phyloP scores from a whole-genome alignment of 352 stramenopile species.

The Pseudoperonospora humuli region DNA sequence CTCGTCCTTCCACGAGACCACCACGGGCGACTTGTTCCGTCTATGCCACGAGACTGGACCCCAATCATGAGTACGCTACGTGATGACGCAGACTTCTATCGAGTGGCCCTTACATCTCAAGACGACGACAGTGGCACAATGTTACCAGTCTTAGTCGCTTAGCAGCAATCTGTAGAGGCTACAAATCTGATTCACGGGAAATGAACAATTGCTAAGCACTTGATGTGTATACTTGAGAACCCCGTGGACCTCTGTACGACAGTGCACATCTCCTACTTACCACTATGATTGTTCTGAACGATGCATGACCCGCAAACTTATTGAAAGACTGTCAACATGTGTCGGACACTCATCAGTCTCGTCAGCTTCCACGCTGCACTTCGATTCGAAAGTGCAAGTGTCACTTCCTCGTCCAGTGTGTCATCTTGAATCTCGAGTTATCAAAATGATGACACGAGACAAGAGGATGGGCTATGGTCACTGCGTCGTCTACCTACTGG shows the following conservation, averaged over 20 bases:
- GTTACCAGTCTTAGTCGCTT: conserved; percentile 4
- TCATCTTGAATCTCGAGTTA: conserved; percentile 7
- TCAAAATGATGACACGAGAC: conserved; percentile 18
- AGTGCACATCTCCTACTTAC: neutral
- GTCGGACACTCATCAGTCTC: neutral
- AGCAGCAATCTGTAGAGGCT: conserved; percentile 16
- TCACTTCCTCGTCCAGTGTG: neutral
- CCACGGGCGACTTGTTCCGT: conserved; percentile 13
- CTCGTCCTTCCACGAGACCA: conserved; percentile 1
- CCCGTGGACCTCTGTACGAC: neutral
- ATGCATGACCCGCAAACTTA: too few relatives aligned
- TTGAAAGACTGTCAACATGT: neutral
- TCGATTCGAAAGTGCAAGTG: conserved; percentile 10
- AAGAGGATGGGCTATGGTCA: neutral
- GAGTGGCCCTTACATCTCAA: neutral
- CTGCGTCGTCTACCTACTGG: neutral
- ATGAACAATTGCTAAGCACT: neutral
- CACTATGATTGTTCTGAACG: neutral
- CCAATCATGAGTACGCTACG: neutral
- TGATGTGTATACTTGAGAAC: neutral
- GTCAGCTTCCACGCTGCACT: neutral
- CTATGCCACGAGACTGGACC: neutral
- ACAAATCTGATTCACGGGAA: neutral
- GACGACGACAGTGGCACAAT: neutral
- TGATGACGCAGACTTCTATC: conserved; percentile 12